Evolutionary conservation across 1,139 yeast genomes (phyloP).

Genomic region (Debaryomyces robertsiae): DNA sequence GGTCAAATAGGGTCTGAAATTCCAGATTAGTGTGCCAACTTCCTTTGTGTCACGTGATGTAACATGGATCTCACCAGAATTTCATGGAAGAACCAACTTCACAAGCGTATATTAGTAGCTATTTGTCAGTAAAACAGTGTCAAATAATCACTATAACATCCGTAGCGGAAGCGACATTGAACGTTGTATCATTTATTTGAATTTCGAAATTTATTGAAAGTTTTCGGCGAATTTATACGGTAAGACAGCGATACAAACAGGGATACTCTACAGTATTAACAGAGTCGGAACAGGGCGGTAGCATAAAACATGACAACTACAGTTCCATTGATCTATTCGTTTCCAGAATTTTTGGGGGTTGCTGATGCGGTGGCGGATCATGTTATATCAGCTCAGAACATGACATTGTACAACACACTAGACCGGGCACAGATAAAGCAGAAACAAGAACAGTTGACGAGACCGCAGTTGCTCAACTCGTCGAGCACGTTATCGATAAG

Average conservation of each 20-base stretch:
- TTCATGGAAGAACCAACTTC: background rate
- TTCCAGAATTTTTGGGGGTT: constrained; percentile 84
- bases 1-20: no score
- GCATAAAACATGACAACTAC: constrained; percentile 72
- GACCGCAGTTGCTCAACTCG: constrained; percentile 14
- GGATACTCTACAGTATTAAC: background rate
- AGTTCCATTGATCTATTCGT: constrained; percentile 88
- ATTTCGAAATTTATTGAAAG: background rate
- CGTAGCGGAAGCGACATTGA: background rate
- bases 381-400: constrained; percentile 77
- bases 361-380: constrained; percentile 96
- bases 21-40: no score
- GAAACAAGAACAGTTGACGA: constrained; percentile 21
- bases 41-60: no score
- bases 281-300: background rate
- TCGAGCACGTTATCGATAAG: constrained; percentile 16
- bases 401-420: constrained; percentile 58
- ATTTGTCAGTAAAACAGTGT: background rate
- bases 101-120: background rate
- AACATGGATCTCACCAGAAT: background rate
- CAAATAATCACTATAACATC: background rate
- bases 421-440: constrained; percentile 37
- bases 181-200: background rate
- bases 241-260: background rate
- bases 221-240: background rate